phyloP scores from a whole-genome alignment of 108 stramenopile species.

The Discostella stelligeroides region DNA sequence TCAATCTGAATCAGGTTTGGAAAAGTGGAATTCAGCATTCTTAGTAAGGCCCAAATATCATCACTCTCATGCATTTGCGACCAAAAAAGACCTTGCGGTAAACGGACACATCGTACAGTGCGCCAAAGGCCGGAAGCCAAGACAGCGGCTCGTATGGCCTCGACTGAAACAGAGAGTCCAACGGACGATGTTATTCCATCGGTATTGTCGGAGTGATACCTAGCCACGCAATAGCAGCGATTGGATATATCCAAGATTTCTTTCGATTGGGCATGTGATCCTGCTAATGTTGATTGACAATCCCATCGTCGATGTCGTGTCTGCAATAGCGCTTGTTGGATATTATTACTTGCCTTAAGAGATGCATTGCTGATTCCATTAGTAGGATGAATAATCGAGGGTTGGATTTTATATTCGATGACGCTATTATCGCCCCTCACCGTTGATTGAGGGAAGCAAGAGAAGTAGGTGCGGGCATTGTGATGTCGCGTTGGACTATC shows the following conservation, averaged over 20 bases:
- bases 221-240: slow-evolving; percentile 23
- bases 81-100: slow-evolving; percentile 40
- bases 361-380: neutral
- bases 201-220: neutral
- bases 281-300: slow-evolving; percentile 36
- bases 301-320: slow-evolving; percentile 51
- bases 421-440: neutral
- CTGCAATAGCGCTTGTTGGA: slow-evolving; percentile 37
- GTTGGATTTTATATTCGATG: slow-evolving; percentile 23
- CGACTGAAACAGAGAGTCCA: slow-evolving; percentile 37
- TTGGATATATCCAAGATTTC: slow-evolving; percentile 41
- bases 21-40: slow-evolving; percentile 38
- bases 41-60: slow-evolving; percentile 38
- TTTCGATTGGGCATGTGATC: slow-evolving; percentile 47
- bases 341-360: slow-evolving; percentile 33
- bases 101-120: slow-evolving; percentile 38
- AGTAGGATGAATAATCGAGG: neutral
- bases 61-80: slow-evolving; percentile 12
- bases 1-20: slow-evolving; percentile 42
- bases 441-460: slow-evolving; percentile 21
- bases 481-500: slow-evolving; percentile 30
- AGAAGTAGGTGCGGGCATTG: slow-evolving; percentile 13
- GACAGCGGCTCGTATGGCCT: slow-evolving; percentile 40
- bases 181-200: slow-evolving; percentile 6
- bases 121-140: slow-evolving; percentile 50